These are phyloP conservation scores for Porosira glacialis DNA, from an alignment of 352 stramenopile genomes.

Conservation along the genomic window DNA sequence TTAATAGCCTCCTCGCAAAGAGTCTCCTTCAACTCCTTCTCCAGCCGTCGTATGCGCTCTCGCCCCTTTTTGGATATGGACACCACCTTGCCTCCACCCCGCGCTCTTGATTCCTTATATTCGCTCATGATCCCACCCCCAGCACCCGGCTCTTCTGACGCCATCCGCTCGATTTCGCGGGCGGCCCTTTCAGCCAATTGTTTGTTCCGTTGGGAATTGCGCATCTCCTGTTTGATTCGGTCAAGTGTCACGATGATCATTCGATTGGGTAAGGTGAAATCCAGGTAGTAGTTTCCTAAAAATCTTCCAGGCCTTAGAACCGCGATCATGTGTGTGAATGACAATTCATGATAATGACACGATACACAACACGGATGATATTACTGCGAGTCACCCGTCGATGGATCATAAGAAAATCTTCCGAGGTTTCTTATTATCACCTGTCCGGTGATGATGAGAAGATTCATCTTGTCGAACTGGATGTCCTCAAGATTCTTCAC, in stretches of 20 bases:
- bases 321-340: conserved; percentile 49
- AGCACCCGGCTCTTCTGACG: neutral
- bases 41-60: conserved; percentile 32
- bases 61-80: conserved; percentile 41
- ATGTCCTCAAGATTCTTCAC: conserved; percentile 69
- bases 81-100: conserved; percentile 12
- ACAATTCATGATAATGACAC: neutral
- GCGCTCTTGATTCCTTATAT: no score
- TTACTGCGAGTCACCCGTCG: conserved; percentile 44
- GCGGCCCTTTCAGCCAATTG: conserved; percentile 34
- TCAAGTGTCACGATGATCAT: conserved; percentile 81
- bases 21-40: conserved; percentile 48
- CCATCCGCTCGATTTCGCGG: conserved; percentile 24
- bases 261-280: conserved; percentile 75
- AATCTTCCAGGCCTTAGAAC: conserved; percentile 76
- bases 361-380: conserved; percentile 39
- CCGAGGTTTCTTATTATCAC: conserved; percentile 59
- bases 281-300: conserved; percentile 79
- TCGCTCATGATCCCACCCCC: conserved; percentile 9
- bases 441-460: conserved; percentile 74
- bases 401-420: conserved; percentile 34
- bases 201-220: conserved; percentile 71
- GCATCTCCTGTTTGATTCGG: conserved; percentile 69
- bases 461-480: conserved; percentile 70
- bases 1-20: conserved; percentile 39